Evolutionary conservation across 805 yeast species (phyloP), one percentile per base, ranked within the genome.

Genomic region (Saccharomycopsis babjevae): DNA sequence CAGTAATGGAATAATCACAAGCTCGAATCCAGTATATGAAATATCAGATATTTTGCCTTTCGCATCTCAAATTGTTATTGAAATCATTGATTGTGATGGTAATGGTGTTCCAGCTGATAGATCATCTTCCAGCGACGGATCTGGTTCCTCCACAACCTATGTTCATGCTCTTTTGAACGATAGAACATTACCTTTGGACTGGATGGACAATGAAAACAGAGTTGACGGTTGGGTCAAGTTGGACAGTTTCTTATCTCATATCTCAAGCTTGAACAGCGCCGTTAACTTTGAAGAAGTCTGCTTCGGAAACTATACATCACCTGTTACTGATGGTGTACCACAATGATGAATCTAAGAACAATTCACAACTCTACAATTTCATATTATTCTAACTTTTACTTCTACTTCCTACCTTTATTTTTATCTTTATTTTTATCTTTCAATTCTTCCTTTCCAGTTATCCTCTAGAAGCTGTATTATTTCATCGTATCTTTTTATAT

Each of bases 221-320:
- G 65, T 52, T n/a, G 66, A 64, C 40, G 66, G 66, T 18, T 64
- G 66, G 66, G 60, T 64, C 52, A 59, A 57, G 56, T 56, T 64
- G 10, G 59, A 59, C 50, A 58, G 57, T 20, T 64, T 64, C 42
- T 46, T 58, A 42, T 54, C 54, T 6, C 57, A 64, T 60, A 55
- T 64, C 32, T 59, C 52, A 1, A 60, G 61, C 7, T 50, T 63
- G 22, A 57, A 57, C 55, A 50, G 54, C 1, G 50, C 5, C 7
- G 46, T 61, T 28, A 30, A 63, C 30, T 63, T 38, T 39, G 52
- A 56, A 10, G 16, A 52, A 36, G 42, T 36, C 38, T 58, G 61
- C 15, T 30, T 30, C 28, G 61, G 57, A 11, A 54, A 54, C 25
- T 54, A 54, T n/a, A 54, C 52, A 22, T 30, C 28, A 4, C 22